Evolutionary conservation across 2,329 filamentous ascomycete species (phyloP).

Genomic region (Ceratocystis variospora): DNA sequence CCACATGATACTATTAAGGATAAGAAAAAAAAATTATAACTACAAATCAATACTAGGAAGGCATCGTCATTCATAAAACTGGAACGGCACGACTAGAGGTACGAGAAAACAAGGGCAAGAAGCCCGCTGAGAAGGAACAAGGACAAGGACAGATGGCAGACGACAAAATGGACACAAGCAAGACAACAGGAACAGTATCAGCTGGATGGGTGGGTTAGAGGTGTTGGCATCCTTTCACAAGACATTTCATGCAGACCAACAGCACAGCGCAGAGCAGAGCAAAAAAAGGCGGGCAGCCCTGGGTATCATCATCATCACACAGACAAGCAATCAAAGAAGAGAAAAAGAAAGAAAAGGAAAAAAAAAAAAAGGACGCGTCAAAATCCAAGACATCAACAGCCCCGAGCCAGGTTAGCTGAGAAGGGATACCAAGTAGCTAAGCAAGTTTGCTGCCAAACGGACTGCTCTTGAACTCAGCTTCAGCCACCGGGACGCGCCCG

Average conservation of each 20-base stretch:
- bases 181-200: not conserved
- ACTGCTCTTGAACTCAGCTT: too few species aligned
- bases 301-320: constrained; percentile 13
- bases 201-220: not conserved
- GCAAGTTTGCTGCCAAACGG: not conserved
- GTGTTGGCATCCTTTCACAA: not conserved
- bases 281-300: constrained; percentile 1
- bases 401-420: not conserved
- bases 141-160: not conserved
- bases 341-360: not conserved
- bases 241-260: not conserved
- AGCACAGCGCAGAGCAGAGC: not conserved
- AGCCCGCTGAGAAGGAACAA: not conserved
- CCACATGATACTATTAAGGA: not conserved
- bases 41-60: constrained; percentile 5
- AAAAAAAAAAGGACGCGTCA: constrained; percentile 1
- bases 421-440: not conserved
- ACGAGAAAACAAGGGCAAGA: not conserved
- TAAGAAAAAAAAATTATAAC: not conserved
- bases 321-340: constrained; percentile 3
- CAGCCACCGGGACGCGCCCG: not conserved
- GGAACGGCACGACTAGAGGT: not conserved
- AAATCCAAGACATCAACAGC: too few species aligned
- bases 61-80: constrained; percentile 3
- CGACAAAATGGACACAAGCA: not conserved